Percentiles rank a stretch among this genome's conserved stretches.
These are phyloP conservation scores for Dalbergia cochinchinensis DNA, from an alignment of 306 rosid species.

Conservation along the genomic window DNA sequence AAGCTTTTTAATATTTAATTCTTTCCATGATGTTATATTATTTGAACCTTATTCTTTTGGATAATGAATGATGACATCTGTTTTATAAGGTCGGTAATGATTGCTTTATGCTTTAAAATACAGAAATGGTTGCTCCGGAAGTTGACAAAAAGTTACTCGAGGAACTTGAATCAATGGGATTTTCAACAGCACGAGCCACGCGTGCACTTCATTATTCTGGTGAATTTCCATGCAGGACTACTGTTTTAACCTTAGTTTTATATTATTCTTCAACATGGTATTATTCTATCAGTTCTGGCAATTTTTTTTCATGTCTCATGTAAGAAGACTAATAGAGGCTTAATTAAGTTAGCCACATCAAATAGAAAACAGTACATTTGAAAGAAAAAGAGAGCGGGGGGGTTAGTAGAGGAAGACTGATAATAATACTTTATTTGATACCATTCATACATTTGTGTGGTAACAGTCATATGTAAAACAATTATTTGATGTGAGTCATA, in stretches of 20 bases:
- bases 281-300: conserved; percentile 5
- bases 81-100: neutral
- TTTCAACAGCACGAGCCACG: conserved; percentile 78
- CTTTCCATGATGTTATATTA: neutral
- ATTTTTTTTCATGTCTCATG: neutral
- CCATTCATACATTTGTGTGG: neutral
- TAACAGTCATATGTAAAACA: conserved; percentile 1
- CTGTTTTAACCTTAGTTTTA: conserved; percentile 4
- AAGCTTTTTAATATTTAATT: neutral
- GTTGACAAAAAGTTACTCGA: conserved; percentile 84
- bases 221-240: conserved; percentile 34
- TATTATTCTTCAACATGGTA: conserved; percentile 13
- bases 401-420: neutral
- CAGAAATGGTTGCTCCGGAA: conserved; percentile 93
- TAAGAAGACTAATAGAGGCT: conserved; percentile 8
- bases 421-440: neutral
- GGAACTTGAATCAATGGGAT: conserved; percentile 96
- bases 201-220: conserved; percentile 90
- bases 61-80: conserved; percentile 17
- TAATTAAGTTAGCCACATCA: neutral
- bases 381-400: neutral
- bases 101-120: conserved; percentile 43
- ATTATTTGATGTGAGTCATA: conserved; percentile 15
- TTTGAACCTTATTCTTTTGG: neutral
- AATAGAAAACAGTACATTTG: conserved; percentile 1